phyloP scores from a whole-genome alignment of 2,329 filamentous ascomycete genomes.

The Phialocephala subalpina region DNA sequence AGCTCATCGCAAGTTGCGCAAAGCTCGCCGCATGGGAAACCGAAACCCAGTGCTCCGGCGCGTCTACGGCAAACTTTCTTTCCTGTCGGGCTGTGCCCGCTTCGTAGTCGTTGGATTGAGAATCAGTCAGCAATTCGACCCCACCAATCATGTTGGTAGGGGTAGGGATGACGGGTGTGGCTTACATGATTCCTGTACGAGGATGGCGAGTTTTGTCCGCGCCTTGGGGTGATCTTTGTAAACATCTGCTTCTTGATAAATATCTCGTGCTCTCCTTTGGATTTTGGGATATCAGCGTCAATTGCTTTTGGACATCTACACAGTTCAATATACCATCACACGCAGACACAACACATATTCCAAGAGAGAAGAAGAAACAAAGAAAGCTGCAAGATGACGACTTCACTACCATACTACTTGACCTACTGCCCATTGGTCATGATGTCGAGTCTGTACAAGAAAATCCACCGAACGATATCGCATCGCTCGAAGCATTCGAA shows the following conservation, averaged over 20 bases:
- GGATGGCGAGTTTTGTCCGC: not conserved
- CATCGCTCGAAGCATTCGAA: not conserved
- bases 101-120: no score
- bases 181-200: no score
- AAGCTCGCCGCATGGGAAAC: no score
- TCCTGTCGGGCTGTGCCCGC: no score
- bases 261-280: not conserved
- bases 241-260: not conserved
- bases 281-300: not conserved
- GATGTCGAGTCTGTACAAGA: constrained; percentile 11
- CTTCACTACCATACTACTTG: constrained; percentile 5
- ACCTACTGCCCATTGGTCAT: constrained; percentile 4
- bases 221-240: no score
- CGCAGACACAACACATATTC: no score
- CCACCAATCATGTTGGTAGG: no score
- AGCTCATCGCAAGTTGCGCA: no score
- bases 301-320: not conserved
- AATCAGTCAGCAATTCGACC: no score
- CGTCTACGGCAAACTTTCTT: no score
- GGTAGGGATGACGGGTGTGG: no score
- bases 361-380: not conserved
- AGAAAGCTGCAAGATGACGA: constrained; percentile 2
- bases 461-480: not conserved
- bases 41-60: no score
- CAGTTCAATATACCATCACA: not conserved